phyloP scores from a whole-genome alignment of 2,329 filamentous ascomycete species.

The Aureobasidium subglaciale region DNA sequence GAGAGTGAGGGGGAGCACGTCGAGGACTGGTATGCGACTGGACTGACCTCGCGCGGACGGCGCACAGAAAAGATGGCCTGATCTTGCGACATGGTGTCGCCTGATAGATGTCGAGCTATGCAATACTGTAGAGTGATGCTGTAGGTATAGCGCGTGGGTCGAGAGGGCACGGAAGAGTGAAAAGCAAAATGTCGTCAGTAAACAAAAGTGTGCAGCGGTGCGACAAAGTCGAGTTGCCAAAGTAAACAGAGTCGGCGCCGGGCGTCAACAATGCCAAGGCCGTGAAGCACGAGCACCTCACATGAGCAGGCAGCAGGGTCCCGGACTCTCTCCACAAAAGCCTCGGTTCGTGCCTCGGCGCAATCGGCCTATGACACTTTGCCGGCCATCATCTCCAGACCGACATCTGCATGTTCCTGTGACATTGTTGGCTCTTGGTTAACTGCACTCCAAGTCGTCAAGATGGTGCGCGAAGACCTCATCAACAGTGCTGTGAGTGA shows the following conservation, averaged over 20 bases:
- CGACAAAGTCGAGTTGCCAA: neutral
- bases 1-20: neutral
- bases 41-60: constrained; percentile 76
- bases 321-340: neutral
- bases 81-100: constrained; percentile 70
- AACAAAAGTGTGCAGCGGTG: neutral
- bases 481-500: constrained; percentile 62
- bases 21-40: neutral
- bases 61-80: constrained; percentile 84
- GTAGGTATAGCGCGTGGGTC: neutral
- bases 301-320: neutral
- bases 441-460: constrained; percentile 29
- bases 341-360: constrained; percentile 2
- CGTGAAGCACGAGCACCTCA: neutral
- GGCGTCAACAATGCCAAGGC: constrained; percentile 11
- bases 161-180: neutral
- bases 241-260: neutral
- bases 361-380: neutral
- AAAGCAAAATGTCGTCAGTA: constrained; percentile 5
- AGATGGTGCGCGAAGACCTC: constrained; percentile 88
- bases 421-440: neutral
- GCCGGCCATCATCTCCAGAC: neutral
- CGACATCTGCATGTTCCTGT: neutral
- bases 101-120: neutral
- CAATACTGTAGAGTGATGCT: neutral